phyloP scores from a whole-genome alignment of 2,329 filamentous ascomycete species.

The Fusarium sp. region DNA sequence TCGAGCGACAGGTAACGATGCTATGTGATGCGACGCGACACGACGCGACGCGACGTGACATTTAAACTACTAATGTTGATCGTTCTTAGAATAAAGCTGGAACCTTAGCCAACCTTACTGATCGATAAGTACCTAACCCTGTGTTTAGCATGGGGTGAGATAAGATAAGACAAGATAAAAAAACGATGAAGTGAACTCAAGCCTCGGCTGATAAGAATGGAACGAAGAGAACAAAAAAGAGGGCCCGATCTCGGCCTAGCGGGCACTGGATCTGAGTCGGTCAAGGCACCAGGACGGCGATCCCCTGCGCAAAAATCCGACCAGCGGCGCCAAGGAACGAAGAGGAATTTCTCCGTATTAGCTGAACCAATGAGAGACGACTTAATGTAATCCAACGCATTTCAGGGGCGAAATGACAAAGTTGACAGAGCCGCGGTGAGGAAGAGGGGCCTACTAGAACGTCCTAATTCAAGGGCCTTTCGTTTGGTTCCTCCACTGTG shows the following conservation, averaged over 20 bases:
- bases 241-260: constrained; percentile 43
- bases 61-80: not conserved
- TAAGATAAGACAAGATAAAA: constrained; percentile 26
- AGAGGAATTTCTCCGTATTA: constrained; percentile 36
- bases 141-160: constrained; percentile 6
- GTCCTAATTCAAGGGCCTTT: constrained; percentile 27
- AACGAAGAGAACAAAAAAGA: constrained; percentile 33
- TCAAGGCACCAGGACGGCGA: constrained; percentile 29
- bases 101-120: not conserved
- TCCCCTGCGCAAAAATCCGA: constrained; percentile 36
- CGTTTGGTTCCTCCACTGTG: constrained; percentile 25
- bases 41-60: not conserved
- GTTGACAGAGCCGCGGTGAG: constrained; percentile 42
- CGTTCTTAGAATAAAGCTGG: constrained; percentile 4
- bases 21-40: not conserved
- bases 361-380: constrained; percentile 33
- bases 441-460: constrained; percentile 33
- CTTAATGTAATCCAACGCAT: constrained; percentile 44
- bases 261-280: constrained; percentile 39
- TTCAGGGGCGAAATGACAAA: constrained; percentile 38
- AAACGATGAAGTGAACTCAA: not conserved
- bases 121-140: constrained; percentile 2
- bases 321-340: constrained; percentile 30
- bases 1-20: not conserved
- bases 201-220: constrained; percentile 12